Percentiles rank a stretch among this genome's conserved stretches.
phyloP scores from a whole-genome alignment of 2,329 filamentous ascomycete genomes.

The Nigrospora oryzae region DNA sequence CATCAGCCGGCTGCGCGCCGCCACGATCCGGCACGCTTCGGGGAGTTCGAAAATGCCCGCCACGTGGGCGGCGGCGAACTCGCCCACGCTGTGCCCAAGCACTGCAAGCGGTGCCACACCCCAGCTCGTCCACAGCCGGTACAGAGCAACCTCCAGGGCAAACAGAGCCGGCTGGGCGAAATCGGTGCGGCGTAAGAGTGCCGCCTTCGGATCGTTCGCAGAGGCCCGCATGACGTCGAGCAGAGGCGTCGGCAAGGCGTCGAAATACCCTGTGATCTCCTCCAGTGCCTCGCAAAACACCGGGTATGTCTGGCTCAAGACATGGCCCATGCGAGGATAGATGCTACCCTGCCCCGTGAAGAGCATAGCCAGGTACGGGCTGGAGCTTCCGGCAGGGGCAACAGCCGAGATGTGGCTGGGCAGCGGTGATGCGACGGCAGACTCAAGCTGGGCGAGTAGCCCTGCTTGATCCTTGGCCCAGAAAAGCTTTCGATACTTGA shows the following conservation, averaged over 20 bases:
- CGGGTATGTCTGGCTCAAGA: conserved; percentile 13
- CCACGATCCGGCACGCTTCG: conserved; percentile 22
- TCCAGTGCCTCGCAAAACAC: conserved; percentile 16
- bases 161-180: conserved; percentile 24
- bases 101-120: conserved; percentile 19
- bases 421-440: conserved; percentile 1
- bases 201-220: conserved; percentile 9
- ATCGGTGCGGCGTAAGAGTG: conserved; percentile 18
- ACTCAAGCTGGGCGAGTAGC: conserved; percentile 4
- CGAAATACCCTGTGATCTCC: conserved; percentile 12
- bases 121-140: conserved; percentile 19
- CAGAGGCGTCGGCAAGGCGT: conserved; percentile 13
- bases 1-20: conserved; percentile 21
- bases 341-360: conserved; percentile 28
- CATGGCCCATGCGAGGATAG: conserved; percentile 20
- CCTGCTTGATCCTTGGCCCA: conserved; percentile 10
- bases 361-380: conserved; percentile 20
- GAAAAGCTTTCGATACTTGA: conserved; percentile 12
- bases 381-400: conserved; percentile 3
- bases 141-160: conserved; percentile 21
- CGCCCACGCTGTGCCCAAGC: conserved; percentile 20
- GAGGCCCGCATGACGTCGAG: conserved; percentile 21
- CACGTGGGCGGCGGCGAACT: conserved; percentile 20
- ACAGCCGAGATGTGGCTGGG: too few species aligned
- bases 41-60: conserved; percentile 20